phyloP scores from a whole-genome alignment of 2,329 filamentous ascomycete species.

The Cladophialophora bantiana region DNA sequence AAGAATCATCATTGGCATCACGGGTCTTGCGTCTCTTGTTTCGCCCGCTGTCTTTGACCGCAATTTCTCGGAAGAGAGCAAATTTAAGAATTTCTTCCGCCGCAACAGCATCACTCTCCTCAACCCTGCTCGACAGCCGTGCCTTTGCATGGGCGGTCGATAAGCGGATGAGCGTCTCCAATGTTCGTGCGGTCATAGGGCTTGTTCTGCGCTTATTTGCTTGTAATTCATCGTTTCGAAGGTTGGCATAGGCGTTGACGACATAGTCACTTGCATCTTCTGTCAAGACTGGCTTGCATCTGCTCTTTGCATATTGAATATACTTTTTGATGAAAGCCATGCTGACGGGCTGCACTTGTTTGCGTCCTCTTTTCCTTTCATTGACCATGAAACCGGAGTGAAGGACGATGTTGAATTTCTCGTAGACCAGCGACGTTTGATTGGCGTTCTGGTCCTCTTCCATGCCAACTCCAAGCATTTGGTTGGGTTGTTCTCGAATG shows the following conservation, averaged over 20 bases:
- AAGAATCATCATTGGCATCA: conserved; percentile 69
- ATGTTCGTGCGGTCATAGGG: conserved; percentile 93
- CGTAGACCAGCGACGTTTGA: conserved; percentile 87
- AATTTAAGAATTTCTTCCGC: conserved; percentile 92
- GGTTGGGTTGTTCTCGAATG: conserved; percentile 83
- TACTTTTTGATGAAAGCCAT: conserved; percentile 99
- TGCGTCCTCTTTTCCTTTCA: conserved; percentile 63
- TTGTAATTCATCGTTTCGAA: conserved; percentile 95
- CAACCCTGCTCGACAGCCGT: conserved; percentile 83
- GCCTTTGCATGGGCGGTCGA: conserved; percentile 95
- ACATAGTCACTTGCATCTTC: conserved; percentile 93
- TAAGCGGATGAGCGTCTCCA: conserved; percentile 97
- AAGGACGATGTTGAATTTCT: conserved; percentile 96
- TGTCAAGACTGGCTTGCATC: conserved; percentile 87
- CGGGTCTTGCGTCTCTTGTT: conserved; percentile 83
- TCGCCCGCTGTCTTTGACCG: conserved; percentile 70
- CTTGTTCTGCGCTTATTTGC: conserved; percentile 92
- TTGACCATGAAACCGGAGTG: conserved; percentile 79
- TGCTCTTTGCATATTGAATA: conserved; percentile 94
- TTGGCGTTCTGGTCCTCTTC: conserved; percentile 75
- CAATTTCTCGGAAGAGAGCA: conserved; percentile 94
- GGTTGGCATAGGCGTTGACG: conserved; percentile 84
- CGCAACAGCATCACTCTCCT: conserved; percentile 84
- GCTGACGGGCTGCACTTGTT: conserved; percentile 74
- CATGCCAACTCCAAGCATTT: conserved; percentile 85